phyloP scores from a whole-genome alignment of 306 rosid species.

The Sicyos edulis region DNA sequence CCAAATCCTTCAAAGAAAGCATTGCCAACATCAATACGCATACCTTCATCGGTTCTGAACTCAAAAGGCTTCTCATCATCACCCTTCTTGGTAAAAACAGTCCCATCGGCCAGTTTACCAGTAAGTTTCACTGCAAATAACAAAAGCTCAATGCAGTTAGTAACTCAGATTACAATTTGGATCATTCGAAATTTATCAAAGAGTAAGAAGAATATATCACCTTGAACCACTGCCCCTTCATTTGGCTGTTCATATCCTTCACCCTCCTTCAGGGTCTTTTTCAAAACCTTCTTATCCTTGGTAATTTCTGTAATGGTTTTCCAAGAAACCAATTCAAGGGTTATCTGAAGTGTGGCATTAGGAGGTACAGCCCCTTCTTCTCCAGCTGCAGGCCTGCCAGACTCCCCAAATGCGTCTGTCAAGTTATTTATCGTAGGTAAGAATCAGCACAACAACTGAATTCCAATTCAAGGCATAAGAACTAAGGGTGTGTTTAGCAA shows the following conservation, averaged over 20 bases:
- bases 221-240: constrained; percentile 64
- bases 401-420: constrained; percentile 81
- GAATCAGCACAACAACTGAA: not conserved
- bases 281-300: constrained; percentile 60
- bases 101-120: constrained; percentile 71
- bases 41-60: constrained; percentile 81
- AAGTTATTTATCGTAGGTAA: not conserved
- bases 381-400: constrained; percentile 50
- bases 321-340: constrained; percentile 78
- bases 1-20: not conserved
- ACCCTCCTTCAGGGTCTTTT: constrained; percentile 71
- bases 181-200: not conserved
- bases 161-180: not conserved
- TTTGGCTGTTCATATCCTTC: constrained; percentile 82
- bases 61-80: constrained; percentile 47
- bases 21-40: not conserved
- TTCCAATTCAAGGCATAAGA: not conserved
- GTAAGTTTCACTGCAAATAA: constrained; percentile 50
- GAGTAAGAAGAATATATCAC: constrained; percentile 6
- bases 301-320: constrained; percentile 67
- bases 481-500: too few relatives aligned
- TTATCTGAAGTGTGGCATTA: constrained; percentile 54
- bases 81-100: constrained; percentile 53
- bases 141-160: not conserved
- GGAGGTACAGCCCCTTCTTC: constrained; percentile 69